Conservation (phyloP, 1,284 basidiomycete species). For the Cerrena zonata region DNA sequence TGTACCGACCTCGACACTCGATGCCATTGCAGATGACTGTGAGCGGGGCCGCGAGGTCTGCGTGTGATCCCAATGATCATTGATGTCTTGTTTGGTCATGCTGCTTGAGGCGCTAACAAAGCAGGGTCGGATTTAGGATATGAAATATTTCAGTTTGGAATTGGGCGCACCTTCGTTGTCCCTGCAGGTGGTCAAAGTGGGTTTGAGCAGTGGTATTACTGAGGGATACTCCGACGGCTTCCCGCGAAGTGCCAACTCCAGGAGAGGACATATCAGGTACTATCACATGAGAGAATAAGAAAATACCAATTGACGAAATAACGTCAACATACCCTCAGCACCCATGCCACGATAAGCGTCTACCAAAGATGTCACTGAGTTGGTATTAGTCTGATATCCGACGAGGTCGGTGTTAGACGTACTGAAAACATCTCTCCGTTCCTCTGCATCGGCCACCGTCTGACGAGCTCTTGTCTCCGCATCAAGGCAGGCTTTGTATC, state of each 20-base stretch:
- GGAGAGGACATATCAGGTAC: background rate
- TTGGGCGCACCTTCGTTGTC: background rate
- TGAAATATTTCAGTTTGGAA: background rate
- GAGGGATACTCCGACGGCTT: background rate
- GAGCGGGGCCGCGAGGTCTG: background rate
- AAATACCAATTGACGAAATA: background rate
- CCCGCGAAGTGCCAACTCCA: background rate
- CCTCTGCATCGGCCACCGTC: conserved; percentile 57
- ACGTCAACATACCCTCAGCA: conserved; percentile 10
- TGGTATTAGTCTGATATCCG: background rate
- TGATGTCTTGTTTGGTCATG: background rate
- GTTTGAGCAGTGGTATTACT: background rate
- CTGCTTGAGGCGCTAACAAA: background rate
- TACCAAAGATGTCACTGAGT: conserved; percentile 24
- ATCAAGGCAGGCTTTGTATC: conserved; percentile 64
- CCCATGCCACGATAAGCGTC: conserved; percentile 11
- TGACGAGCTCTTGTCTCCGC: conserved; percentile 59
- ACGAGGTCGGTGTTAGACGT: background rate
- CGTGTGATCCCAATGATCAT: background rate
- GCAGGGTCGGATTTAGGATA: background rate
- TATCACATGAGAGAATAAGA: background rate
- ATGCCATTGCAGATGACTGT: background rate
- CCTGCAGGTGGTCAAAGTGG: background rate
- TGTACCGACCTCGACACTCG: background rate
- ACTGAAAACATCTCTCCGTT: conserved; percentile 65